Percentiles rank a stretch among this genome's conserved stretches.
These are phyloP conservation scores for Peterozyma toletana DNA, from an alignment of 805 yeast species.

Conservation along the genomic window DNA sequence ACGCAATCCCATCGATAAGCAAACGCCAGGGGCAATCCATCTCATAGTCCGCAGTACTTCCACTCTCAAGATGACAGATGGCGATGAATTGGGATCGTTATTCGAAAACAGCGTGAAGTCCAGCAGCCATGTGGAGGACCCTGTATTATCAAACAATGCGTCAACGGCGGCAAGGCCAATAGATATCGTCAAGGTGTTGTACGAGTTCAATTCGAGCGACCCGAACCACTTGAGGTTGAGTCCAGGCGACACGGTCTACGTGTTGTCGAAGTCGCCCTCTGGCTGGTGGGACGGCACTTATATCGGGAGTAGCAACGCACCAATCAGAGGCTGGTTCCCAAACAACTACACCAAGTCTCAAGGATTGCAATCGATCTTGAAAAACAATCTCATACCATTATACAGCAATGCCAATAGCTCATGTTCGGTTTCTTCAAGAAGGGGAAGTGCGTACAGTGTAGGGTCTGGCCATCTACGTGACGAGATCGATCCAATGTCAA, in stretches of 20 bases:
- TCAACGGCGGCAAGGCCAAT: constrained; percentile 22
- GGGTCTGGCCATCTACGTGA: constrained; percentile 2
- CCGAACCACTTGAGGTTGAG: constrained; percentile 43
- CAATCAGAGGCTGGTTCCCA: constrained; percentile 82
- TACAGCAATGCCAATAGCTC: background rate
- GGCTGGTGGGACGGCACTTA: constrained; percentile 90
- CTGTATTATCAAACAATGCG: no score
- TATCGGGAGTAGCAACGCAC: constrained; percentile 28
- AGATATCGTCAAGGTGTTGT: constrained; percentile 53
- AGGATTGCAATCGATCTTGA: background rate
- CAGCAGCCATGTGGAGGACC: no score
- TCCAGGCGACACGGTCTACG: constrained; percentile 67
- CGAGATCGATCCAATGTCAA: constrained; percentile 5
- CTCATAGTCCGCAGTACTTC: no score
- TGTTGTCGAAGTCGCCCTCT: constrained; percentile 50
- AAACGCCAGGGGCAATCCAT: no score
- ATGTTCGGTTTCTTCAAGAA: constrained; percentile 21
- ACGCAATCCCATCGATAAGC: no score
- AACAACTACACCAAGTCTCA: constrained; percentile 41
- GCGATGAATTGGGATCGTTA: no score
- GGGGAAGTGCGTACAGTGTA: constrained; percentile 39
- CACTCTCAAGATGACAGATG: no score
- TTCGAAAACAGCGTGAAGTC: no score
- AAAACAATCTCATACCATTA: background rate
- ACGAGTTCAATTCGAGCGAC: constrained; percentile 47